Evolutionary conservation across 2,329 filamentous ascomycete species (phyloP).

Genomic region (Diaporthe eres): DNA sequence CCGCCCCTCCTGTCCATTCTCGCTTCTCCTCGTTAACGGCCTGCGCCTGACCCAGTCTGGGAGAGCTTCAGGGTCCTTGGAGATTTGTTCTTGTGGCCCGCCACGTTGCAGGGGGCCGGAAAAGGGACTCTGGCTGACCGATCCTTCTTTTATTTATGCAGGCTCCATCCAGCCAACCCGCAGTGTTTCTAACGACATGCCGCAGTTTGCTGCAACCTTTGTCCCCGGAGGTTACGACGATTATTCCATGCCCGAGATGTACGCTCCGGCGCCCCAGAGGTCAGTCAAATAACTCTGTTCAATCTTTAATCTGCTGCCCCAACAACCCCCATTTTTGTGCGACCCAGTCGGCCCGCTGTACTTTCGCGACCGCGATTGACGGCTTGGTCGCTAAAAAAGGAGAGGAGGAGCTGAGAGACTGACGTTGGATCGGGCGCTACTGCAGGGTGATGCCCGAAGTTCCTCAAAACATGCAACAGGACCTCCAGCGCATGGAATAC

Average conservation of each 20-base stretch:
- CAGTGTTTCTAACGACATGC: conserved; percentile 57
- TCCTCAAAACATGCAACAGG: conserved; percentile 96
- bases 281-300: conserved; percentile 51
- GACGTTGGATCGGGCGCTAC: conserved; percentile 53
- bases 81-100: conserved; percentile 40
- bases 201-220: conserved; percentile 69
- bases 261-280: conserved; percentile 71
- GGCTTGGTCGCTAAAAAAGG: conserved; percentile 38
- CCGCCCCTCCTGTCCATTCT: conserved; percentile 35
- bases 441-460: conserved; percentile 93
- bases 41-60: conserved; percentile 27
- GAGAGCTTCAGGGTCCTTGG: conserved; percentile 41
- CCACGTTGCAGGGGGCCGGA: conserved; percentile 37
- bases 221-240: conserved; percentile 71
- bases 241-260: conserved; percentile 73
- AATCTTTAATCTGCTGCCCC: conserved; percentile 25
- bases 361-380: conserved; percentile 33
- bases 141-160: conserved; percentile 50
- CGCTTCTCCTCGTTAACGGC: conserved; percentile 30
- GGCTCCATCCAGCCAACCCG: conserved; percentile 48
- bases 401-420: conserved; percentile 50
- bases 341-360: conserved; percentile 34
- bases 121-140: conserved; percentile 45
- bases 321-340: conserved; percentile 35
- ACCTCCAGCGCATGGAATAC: conserved; percentile 90